phyloP scores from a whole-genome alignment of 768 basidiomycete genomes.

The Phlebiopsis gigantea region DNA sequence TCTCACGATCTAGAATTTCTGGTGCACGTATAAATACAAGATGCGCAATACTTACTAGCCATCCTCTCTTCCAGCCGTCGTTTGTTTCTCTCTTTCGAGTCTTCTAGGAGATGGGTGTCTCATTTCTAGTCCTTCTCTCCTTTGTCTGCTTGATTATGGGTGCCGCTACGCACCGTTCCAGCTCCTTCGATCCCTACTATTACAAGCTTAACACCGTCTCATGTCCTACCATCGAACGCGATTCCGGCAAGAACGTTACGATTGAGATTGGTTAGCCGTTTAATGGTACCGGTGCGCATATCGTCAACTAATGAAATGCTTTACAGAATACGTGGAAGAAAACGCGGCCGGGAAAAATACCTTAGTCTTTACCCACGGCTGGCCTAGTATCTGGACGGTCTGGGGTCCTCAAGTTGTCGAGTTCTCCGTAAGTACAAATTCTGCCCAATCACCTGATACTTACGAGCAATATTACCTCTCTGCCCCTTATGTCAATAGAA shows the following conservation, averaged over 20 bases:
- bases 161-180: neutral
- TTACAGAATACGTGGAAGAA: neutral
- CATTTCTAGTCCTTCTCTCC: neutral
- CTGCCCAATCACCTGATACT: neutral
- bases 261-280: neutral
- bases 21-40: too few relatives aligned
- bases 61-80: too few relatives aligned
- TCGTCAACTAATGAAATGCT: neutral
- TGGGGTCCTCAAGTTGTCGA: constrained; percentile 69
- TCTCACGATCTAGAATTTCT: too few relatives aligned
- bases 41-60: too few relatives aligned
- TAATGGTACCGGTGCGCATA: neutral
- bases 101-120: neutral
- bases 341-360: neutral
- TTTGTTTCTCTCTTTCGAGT: too few relatives aligned
- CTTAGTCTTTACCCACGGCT: constrained; percentile 43
- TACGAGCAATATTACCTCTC: too few relatives aligned
- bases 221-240: neutral
- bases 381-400: constrained; percentile 72
- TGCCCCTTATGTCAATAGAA: constrained; percentile 33
- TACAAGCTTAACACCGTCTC: neutral
- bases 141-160: neutral
- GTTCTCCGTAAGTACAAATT: constrained; percentile 41
- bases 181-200: neutral
- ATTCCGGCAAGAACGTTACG: neutral